These are phyloP conservation scores for Apiotrichum montevideense DNA, from an alignment of 1,284 basidiomycete species.

Conservation along the genomic window DNA sequence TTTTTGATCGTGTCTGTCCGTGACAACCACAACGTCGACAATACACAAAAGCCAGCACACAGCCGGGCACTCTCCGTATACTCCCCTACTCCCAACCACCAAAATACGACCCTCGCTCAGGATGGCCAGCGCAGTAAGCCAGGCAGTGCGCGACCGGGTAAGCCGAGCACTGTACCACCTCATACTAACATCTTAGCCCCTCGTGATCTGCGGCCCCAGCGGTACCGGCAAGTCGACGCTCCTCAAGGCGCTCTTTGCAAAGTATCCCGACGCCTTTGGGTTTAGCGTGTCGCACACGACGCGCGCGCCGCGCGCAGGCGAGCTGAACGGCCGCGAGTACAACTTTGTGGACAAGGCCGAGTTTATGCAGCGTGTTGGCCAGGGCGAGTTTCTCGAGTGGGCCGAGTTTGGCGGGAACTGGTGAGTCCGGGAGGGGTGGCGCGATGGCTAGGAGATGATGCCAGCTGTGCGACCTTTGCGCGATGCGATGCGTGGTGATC, in stretches of 20 bases:
- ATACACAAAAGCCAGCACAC: too few species aligned
- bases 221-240: slow-evolving; percentile 95
- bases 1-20: too few species aligned
- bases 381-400: slow-evolving; percentile 57
- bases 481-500: too few species aligned
- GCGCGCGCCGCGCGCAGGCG: slow-evolving; percentile 73
- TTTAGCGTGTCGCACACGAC: slow-evolving; percentile 98
- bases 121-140: not conserved
- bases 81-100: not conserved
- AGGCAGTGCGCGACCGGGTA: not conserved
- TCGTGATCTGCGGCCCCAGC: slow-evolving; percentile 75
- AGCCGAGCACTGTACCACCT: not conserved
- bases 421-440: slow-evolving; percentile 40
- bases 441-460: too few species aligned
- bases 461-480: too few species aligned
- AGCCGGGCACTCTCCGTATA: too few species aligned
- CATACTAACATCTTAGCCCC: slow-evolving; percentile 48
- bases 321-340: slow-evolving; percentile 63
- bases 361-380: slow-evolving; percentile 51
- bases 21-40: too few species aligned
- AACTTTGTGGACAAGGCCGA: slow-evolving; percentile 53
- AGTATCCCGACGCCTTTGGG: slow-evolving; percentile 79
- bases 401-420: slow-evolving; percentile 82
- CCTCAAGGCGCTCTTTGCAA: slow-evolving; percentile 72
- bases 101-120: not conserved